phyloP scores from a whole-genome alignment of 1,284 basidiomycete species.

The Phenoliferia sp. region DNA sequence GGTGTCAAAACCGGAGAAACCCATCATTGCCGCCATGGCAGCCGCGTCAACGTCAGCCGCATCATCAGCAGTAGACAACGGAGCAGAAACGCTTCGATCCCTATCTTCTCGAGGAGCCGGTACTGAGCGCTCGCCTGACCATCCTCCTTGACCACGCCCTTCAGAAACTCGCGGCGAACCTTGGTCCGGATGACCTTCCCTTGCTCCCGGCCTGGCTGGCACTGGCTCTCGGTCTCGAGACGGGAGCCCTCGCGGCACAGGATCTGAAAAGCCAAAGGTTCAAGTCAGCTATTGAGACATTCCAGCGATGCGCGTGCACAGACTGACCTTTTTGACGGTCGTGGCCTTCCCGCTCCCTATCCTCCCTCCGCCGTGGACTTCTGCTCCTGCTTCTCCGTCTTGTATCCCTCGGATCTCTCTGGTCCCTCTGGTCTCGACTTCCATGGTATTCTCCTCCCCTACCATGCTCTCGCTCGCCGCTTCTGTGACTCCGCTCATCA shows the following conservation, averaged over 20 bases:
- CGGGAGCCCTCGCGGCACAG: not conserved
- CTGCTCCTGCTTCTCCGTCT: not conserved
- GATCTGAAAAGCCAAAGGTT: not conserved
- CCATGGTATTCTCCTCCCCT: not conserved
- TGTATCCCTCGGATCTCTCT: not conserved
- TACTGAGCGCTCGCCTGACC: not conserved
- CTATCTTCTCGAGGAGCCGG: not conserved
- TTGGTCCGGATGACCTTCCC: not conserved
- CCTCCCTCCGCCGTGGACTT: not conserved
- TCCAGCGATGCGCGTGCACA: not conserved
- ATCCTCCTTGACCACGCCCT: not conserved
- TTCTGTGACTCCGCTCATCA: not conserved
- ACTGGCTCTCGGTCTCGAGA: conserved; percentile 2
- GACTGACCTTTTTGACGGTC: not conserved
- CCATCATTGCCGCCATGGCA: conserved; percentile 87
- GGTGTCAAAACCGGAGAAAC: conserved; percentile 76
- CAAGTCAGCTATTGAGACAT: not conserved
- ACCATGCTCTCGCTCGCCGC: not conserved
- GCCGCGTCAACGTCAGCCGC: conserved; percentile 59
- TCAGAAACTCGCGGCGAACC: not conserved
- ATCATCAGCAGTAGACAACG: conserved; percentile 46
- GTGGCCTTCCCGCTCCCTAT: not conserved
- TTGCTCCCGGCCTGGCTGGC: not conserved
- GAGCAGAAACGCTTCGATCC: not conserved
- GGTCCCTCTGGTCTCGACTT: not conserved